Evolutionary conservation across 495 filamentous ascomycete species (phyloP).

Genomic region (Penicillium pulvis): DNA sequence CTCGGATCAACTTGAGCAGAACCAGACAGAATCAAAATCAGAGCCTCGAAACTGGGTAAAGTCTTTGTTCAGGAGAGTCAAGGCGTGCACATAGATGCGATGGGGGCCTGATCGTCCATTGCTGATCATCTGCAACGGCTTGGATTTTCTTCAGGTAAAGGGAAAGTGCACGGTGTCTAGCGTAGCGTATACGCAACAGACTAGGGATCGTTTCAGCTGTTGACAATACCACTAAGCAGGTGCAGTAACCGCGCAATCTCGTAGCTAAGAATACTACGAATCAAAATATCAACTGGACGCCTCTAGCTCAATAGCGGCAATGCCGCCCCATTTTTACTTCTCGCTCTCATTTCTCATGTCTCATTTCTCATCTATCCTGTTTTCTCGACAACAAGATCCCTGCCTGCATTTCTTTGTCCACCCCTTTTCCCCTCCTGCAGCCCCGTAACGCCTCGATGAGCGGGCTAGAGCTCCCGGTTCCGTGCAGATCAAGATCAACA

Average conservation of each 20-base stretch:
- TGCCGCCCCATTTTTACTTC: background rate
- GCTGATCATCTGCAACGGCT: conserved; percentile 7
- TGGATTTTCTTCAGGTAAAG: conserved; percentile 2
- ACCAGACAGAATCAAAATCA: no score
- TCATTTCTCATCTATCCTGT: background rate
- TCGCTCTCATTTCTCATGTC: background rate
- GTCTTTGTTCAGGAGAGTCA: background rate
- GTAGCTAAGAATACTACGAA: background rate
- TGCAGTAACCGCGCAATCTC: conserved; percentile 5
- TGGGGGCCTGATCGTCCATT: conserved; percentile 3
- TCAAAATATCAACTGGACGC: conserved; percentile 2
- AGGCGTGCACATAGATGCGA: background rate
- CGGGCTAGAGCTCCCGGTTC: conserved; percentile 27
- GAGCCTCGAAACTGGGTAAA: background rate
- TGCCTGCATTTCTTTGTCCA: conserved; percentile 4
- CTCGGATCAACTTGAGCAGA: conserved; percentile 2
- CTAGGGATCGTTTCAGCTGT: background rate
- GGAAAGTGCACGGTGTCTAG: background rate
- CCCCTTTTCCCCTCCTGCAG: conserved; percentile 8
- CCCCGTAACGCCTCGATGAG: conserved; percentile 12
- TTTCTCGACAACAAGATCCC: background rate
- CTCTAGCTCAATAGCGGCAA: conserved; percentile 7
- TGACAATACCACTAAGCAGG: background rate
- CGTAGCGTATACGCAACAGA: background rate
- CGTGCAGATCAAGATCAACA: conserved; percentile 37